Evolutionary conservation across 352 stramenopile genomes (phyloP), one percentile per base, ranked within the genome.

Genomic region (Peronospora belbahrii): DNA sequence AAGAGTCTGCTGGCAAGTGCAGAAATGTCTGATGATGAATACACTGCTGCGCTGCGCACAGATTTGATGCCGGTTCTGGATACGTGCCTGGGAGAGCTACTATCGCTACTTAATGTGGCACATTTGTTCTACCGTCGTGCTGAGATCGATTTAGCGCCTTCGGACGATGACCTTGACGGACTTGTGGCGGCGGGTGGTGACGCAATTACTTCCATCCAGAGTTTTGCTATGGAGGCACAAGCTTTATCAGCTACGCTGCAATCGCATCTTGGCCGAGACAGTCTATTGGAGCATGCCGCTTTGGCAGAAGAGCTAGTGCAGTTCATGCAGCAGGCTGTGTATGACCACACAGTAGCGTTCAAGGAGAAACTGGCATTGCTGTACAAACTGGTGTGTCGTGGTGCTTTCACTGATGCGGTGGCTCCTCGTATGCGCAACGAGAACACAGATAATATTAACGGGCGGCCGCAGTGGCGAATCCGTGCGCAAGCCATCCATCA

Each of bases 301-400:
- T 30, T 39, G 2, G 23, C 51, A 10, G 59, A 77, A 30, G 65
- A 73, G 24, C 42, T 84, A 8, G 55, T 67, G n/a, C 38, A 51
- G 19, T 83, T 84, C 17, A 57, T 61, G 14, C 64, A 80, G 40
- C 48, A 78, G 20, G 61, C 59, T 24, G 48, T 88, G 18, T 63
- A 75, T 0, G 47, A 60, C 4, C 46, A 71, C 17, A 50, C 81
- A 8, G 48, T 64, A 3, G 67, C 77, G 4, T 59, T 89, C 19
- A 88, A 88, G 37, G 76, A 86, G 34, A 76, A 75, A 19, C 34
- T 89, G 15, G 59, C 67, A 0, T 62, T 68, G 27, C 42, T 88
- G 15, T 87, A 78, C 56, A 92, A 92, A 45, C 44, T 73, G 10
- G 78, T 88, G n/a, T 87, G 75, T 22, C 74, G 80, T 23, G 81